Percentiles rank a stretch among this genome's conserved stretches.
phyloP scores from a whole-genome alignment of 441 rosid species.

The Hura crepitans region DNA sequence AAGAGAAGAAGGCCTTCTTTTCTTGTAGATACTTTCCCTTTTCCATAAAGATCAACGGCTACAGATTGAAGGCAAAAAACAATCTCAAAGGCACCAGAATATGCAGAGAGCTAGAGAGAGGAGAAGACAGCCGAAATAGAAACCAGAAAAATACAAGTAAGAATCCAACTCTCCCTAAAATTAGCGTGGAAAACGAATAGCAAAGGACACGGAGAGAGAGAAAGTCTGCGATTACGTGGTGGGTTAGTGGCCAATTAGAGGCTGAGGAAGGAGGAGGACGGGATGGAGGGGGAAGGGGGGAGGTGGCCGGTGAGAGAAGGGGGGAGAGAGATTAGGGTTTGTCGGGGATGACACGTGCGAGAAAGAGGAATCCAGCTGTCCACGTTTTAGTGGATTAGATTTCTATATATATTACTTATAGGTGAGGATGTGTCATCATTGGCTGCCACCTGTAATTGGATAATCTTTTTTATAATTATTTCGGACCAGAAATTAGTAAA shows the following conservation, averaged over 20 bases:
- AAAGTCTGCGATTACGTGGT: conserved; percentile 5
- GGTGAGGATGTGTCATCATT: conserved; percentile 25
- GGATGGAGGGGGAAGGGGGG: neutral
- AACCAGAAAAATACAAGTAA: too few species aligned
- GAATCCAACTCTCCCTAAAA: too few species aligned
- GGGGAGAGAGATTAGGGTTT: conserved; percentile 45
- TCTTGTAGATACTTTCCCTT: conserved; percentile 1
- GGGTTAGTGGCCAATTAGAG: conserved; percentile 25
- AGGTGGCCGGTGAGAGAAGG: conserved; percentile 6
- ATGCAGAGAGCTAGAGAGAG: neutral
- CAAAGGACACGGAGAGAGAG: neutral
- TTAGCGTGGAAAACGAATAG: too few species aligned
- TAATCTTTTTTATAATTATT: conserved; percentile 7
- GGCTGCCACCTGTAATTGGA: conserved; percentile 10
- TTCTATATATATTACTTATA: neutral
- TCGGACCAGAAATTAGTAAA: neutral
- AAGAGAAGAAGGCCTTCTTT: conserved; percentile 11
- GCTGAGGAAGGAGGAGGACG: neutral
- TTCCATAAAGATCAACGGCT: conserved; percentile 36
- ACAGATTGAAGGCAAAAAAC: neutral
- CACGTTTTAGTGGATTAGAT: conserved; percentile 50
- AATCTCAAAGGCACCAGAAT: neutral
- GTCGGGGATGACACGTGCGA: conserved; percentile 58
- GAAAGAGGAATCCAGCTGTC: conserved; percentile 60
- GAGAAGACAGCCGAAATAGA: neutral